Conservation (phyloP, 108 stramenopile genomes). For the Cyclostephanos tholiformis region DNA sequence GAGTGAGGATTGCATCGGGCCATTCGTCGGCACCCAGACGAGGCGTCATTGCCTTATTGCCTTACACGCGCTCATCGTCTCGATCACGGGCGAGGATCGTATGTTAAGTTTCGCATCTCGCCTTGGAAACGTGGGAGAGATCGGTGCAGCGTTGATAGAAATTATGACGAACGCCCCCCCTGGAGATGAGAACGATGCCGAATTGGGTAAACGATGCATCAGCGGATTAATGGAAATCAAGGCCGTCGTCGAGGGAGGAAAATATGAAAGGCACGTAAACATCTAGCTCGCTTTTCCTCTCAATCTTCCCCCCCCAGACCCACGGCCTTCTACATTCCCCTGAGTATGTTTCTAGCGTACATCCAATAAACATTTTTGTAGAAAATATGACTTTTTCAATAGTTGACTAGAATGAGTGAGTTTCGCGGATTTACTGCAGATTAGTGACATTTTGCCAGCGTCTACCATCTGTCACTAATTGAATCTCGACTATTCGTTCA, state of each 20-base stretch:
- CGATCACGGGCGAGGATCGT: conserved; percentile 7
- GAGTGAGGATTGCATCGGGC: conserved; percentile 33
- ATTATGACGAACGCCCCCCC: neutral
- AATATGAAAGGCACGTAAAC: neutral
- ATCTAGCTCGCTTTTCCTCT: neutral
- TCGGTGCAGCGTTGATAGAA: neutral
- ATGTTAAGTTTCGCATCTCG: conserved; percentile 10
- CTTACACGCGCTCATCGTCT: neutral
- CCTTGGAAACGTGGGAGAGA: conserved; percentile 7
- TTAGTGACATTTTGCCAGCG: too few relatives aligned
- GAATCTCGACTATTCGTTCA: too few relatives aligned
- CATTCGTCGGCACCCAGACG: conserved; percentile 34
- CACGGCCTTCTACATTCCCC: conserved; percentile 27
- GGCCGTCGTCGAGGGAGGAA: neutral
- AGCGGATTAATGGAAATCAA: conserved; percentile 6
- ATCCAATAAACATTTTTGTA: too few relatives aligned
- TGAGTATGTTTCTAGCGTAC: conserved; percentile 16
- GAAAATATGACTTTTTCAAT: too few relatives aligned
- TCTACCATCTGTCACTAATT: too few relatives aligned
- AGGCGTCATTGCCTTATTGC: conserved; percentile 14
- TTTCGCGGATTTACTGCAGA: too few relatives aligned
- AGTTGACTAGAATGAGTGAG: too few relatives aligned
- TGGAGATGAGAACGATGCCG: neutral
- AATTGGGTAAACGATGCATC: conserved; percentile 12
- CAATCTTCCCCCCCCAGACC: neutral